These are phyloP conservation scores for Lentinula sp. DNA, from an alignment of 768 basidiomycete genomes.

Conservation along the genomic window DNA sequence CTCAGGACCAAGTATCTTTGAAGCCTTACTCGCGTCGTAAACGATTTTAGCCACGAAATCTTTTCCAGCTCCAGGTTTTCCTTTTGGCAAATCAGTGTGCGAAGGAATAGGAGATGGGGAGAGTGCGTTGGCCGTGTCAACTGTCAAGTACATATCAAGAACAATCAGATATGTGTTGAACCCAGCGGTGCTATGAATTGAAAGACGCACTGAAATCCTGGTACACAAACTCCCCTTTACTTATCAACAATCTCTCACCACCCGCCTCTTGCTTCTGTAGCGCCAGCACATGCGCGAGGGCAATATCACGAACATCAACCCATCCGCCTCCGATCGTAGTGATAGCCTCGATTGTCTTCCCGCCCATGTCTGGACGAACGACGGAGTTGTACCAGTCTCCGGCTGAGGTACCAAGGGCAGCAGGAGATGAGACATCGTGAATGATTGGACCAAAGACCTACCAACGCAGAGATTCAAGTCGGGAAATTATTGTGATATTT, in stretches of 20 bases:
- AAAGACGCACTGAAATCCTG: conserved; percentile 28
- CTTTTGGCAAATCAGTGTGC: conserved; percentile 15
- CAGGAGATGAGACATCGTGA: conserved; percentile 18
- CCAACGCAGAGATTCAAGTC: background rate
- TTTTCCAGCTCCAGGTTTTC: conserved; percentile 23
- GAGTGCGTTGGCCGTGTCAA: conserved; percentile 25
- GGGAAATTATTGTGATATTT: background rate
- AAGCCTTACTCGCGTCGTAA: conserved; percentile 22
- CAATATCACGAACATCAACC: conserved; percentile 42
- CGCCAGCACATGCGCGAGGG: conserved; percentile 40
- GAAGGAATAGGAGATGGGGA: conserved; percentile 18
- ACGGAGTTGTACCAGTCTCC: conserved; percentile 20
- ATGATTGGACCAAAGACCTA: conserved; percentile 20
- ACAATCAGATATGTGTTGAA: background rate
- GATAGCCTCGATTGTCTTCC: conserved; percentile 4
- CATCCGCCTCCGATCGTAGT: conserved; percentile 13
- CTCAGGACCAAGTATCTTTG: conserved; percentile 19
- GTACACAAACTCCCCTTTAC: conserved; percentile 20
- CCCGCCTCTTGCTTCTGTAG: conserved; percentile 38
- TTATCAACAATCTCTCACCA: conserved; percentile 41
- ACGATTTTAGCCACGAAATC: conserved; percentile 11
- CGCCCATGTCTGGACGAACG: conserved; percentile 8
- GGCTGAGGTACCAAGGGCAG: conserved; percentile 23
- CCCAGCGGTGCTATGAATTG: background rate
- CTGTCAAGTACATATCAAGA: conserved; percentile 11